phyloP scores from a whole-genome alignment of 257 asterid species.

The Nicotiana knightiana region DNA sequence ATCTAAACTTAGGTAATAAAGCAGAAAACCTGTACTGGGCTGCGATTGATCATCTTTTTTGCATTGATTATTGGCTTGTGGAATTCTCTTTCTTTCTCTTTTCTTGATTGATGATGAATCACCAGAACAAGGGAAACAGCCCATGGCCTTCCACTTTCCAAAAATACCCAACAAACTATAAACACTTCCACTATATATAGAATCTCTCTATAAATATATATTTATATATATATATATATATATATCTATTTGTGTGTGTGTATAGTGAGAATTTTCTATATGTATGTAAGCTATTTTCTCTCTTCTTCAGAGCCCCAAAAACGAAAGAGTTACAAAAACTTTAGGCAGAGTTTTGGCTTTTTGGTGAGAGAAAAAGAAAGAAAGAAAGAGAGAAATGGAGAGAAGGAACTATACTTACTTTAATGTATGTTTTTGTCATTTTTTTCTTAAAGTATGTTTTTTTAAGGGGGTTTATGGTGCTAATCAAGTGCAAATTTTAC shows the following conservation, averaged over 20 bases:
- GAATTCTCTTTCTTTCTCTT: constrained; percentile 22
- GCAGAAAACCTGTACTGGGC: constrained; percentile 28
- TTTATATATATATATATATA: not conserved
- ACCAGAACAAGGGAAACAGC: constrained; percentile 66
- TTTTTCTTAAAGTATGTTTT: not conserved
- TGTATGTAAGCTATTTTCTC: not conserved
- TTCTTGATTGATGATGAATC: constrained; percentile 38
- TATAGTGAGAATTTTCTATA: not conserved
- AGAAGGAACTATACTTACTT: not conserved
- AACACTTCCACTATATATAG: not conserved
- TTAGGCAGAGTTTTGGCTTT: constrained; percentile 8
- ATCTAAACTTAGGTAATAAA: not conserved
- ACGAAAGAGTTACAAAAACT: not conserved
- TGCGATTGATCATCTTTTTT: constrained; percentile 32
- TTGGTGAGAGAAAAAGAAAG: not conserved
- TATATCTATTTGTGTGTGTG: not conserved
- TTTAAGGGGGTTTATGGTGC: not conserved
- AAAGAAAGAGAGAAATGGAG: not conserved
- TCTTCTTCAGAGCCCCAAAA: constrained; percentile 1
- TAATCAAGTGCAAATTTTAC: not conserved
- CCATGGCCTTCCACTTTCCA: constrained; percentile 35
- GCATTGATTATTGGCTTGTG: constrained; percentile 10
- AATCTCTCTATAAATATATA: not conserved
- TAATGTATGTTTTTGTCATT: not conserved
- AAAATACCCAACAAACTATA: not conserved